Evolutionary conservation across 2,329 filamentous ascomycete species (phyloP), one percentile per base, ranked within the genome.

Genomic region (Madurella fahalii): DNA sequence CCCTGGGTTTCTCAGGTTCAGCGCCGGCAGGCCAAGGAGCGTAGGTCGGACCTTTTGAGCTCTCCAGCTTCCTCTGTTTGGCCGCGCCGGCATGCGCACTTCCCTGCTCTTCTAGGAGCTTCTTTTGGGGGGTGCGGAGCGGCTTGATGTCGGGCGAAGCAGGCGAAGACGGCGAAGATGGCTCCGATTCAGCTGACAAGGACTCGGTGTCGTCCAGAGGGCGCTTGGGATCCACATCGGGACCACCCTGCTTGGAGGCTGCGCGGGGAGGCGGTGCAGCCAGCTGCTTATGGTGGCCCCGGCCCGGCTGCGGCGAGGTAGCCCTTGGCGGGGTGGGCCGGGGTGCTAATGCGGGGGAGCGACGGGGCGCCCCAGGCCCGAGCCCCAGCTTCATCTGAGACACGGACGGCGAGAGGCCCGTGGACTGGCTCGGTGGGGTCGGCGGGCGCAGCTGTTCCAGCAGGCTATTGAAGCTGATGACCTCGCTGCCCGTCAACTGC

Each of bases 401-500:
- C 60, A 73, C 64, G 31, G 64, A 67, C 47, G 68, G 66, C 52
- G 67, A 65, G 34, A 66, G 58, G 0, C 61, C 64, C 5, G 60
- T 60, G 4, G 61, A 46, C 30, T 40, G 51, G 40, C 4, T 55
- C 31, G 44, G 55, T 15, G 56, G 40, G 30, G 53, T 46, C 3
- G 62, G 49, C 63, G 58, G 58, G 20, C 53, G 53, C n/a, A 70
- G 54, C 12, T 63, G 60, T 15, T 65, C 72, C 4, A 85, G 72
- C n/a, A 91, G 73, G 32, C 85, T 79, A 18, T 76, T 72, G 20
- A 81, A 81, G 2, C 78, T 78, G 30, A 85, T 75, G 2, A 86
- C 75, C 44, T 84, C 81, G 45, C 88, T 90, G 31, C 88, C 90
- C 57, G 92, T 87, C 49, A 89, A 81, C 41, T 90, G 83, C 2